phyloP scores from a whole-genome alignment of 2,329 filamentous ascomycete species.

The Aspergillus hiratsukae region DNA sequence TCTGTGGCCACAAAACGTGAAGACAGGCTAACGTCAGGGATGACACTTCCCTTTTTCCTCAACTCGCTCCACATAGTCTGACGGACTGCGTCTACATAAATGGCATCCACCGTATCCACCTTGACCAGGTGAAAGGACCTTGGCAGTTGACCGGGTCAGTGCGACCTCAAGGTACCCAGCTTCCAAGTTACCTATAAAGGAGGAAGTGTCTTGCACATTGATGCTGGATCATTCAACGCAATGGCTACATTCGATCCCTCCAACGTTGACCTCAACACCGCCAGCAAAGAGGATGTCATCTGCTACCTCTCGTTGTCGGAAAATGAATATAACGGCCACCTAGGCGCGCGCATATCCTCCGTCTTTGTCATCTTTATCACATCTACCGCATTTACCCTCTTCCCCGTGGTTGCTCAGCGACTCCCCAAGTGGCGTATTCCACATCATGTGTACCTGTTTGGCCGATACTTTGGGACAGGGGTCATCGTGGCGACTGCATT shows the following conservation, averaged over 20 bases:
- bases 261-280: constrained; percentile 43
- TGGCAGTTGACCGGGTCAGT: not conserved
- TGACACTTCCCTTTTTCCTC: too few species aligned
- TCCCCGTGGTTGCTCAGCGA: constrained; percentile 45
- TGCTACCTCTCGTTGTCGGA: constrained; percentile 46
- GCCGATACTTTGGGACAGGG: constrained; percentile 45
- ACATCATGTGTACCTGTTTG: constrained; percentile 44
- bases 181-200: not conserved
- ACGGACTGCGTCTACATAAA: not conserved
- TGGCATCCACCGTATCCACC: not conserved
- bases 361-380: constrained; percentile 44
- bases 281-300: constrained; percentile 42
- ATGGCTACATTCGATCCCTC: constrained; percentile 34
- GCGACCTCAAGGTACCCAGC: not conserved
- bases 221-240: not conserved
- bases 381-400: constrained; percentile 41
- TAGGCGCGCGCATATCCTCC: constrained; percentile 42
- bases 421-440: constrained; percentile 36
- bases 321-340: constrained; percentile 53
- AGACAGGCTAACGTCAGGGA: too few species aligned
- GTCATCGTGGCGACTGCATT: constrained; percentile 47
- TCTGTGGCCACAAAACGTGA: not conserved
- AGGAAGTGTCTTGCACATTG: not conserved
- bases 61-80: not conserved
- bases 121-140: not conserved